Conservation (phyloP, 1,139 yeast genomes). For the Candida gigantensis region DNA sequence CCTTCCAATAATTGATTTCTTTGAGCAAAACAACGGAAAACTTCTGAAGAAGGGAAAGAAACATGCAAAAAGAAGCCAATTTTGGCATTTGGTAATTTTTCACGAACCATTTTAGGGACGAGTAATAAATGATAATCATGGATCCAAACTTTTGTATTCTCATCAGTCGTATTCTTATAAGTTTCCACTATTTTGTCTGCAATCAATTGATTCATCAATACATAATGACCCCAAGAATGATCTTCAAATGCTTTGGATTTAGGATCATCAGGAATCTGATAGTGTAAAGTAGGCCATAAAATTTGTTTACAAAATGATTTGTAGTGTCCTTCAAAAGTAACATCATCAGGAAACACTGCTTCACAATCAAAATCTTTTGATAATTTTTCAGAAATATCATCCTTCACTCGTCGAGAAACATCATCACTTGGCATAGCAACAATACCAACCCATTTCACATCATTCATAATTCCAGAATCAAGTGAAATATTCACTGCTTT, state of each 20-base stretch:
- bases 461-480: constrained; percentile 46
- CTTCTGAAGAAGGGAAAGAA: constrained; percentile 94
- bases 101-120: constrained; percentile 83
- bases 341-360: constrained; percentile 74
- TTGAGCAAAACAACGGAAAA: constrained; percentile 90
- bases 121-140: constrained; percentile 91
- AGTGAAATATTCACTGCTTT: constrained; percentile 77
- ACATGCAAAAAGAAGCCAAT: constrained; percentile 93
- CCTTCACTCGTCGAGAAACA: constrained; percentile 57
- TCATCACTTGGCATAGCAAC: constrained; percentile 89
- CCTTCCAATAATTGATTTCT: constrained; percentile 78
- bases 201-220: constrained; percentile 69
- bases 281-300: constrained; percentile 95
- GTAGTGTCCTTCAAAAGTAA: constrained; percentile 86
- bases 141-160: constrained; percentile 70
- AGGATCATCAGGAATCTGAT: constrained; percentile 94
- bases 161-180: constrained; percentile 53
- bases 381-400: constrained; percentile 48
- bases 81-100: constrained; percentile 74
- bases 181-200: constrained; percentile 72
- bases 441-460: constrained; percentile 81
- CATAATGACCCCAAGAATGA: constrained; percentile 89
- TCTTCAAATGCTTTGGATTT: constrained; percentile 93
- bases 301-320: constrained; percentile 89
- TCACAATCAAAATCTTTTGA: constrained; percentile 53